These are phyloP conservation scores for Phaeomoniella chlamydospora DNA, from an alignment of 2,329 filamentous ascomycete genomes.

Conservation along the genomic window DNA sequence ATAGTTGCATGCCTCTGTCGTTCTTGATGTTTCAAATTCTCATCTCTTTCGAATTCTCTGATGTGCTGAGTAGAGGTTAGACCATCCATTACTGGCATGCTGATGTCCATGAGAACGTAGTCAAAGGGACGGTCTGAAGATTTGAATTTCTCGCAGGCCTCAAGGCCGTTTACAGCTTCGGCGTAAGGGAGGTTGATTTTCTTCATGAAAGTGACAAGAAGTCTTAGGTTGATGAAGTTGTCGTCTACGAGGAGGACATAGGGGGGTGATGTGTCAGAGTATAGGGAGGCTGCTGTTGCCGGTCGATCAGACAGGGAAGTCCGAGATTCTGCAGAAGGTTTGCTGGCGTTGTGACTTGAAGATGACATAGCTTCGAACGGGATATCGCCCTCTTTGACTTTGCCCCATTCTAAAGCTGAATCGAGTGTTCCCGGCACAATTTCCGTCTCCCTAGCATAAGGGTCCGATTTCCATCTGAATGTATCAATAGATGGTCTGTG, in stretches of 20 bases:
- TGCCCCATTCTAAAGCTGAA: background rate
- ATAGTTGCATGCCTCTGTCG: too few species aligned
- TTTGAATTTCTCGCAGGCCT: slow-evolving; percentile 2
- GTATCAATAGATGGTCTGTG: background rate
- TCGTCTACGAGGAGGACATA: slow-evolving; percentile 21
- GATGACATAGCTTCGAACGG: background rate
- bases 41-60: slow-evolving; percentile 12
- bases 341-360: background rate
- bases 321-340: background rate
- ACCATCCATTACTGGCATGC: slow-evolving; percentile 22
- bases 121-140: slow-evolving; percentile 2
- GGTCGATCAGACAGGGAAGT: background rate
- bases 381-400: background rate
- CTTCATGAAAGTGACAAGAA: slow-evolving; percentile 1
- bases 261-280: background rate
- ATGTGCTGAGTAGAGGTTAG: slow-evolving; percentile 16
- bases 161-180: background rate
- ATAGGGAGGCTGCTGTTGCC: too few species aligned
- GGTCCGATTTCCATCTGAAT: background rate
- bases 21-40: background rate
- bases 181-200: background rate
- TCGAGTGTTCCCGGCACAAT: background rate
- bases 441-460: background rate
- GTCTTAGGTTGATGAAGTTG: slow-evolving; percentile 20
- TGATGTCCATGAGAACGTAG: slow-evolving; percentile 16